Percentiles rank a stretch among this genome's conserved stretches.
Evolutionary conservation across 2,329 filamentous ascomycete genomes (phyloP).

Genomic region (Phoma sp.): DNA sequence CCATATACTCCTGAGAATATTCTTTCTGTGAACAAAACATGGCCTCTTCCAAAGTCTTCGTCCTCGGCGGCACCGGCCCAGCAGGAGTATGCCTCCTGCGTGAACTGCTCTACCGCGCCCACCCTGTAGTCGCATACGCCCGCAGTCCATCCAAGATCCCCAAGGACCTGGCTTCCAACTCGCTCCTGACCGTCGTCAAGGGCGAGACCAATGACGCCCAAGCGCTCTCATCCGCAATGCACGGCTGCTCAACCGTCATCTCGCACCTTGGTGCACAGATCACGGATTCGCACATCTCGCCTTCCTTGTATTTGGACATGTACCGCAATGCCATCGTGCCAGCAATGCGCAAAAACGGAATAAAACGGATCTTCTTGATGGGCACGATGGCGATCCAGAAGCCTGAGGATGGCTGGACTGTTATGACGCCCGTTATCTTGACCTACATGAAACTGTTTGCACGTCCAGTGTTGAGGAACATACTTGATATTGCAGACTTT

Average conservation of each 20-base stretch:
- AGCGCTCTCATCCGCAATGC: background rate
- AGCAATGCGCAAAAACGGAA: background rate
- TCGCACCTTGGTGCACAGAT: slow-evolving; percentile 2
- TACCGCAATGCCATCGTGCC: slow-evolving; percentile 1
- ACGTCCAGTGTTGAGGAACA: background rate
- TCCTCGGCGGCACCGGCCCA: slow-evolving; percentile 9
- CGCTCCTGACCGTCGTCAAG: background rate
- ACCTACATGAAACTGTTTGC: slow-evolving; percentile 2
- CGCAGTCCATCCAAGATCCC: slow-evolving; percentile 11
- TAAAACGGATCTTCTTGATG: slow-evolving; percentile 1
- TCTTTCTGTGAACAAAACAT: background rate
- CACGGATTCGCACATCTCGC: background rate
- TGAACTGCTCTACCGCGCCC: slow-evolving; percentile 5
- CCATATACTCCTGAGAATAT: background rate
- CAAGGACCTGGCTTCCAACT: background rate
- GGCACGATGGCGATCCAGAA: slow-evolving; percentile 4
- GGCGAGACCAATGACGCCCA: background rate
- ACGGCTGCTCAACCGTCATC: background rate
- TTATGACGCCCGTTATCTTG: background rate
- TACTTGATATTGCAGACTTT: background rate
- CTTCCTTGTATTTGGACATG: background rate
- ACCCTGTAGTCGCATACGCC: background rate
- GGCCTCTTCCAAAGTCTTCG: background rate
- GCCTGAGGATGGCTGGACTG: background rate
- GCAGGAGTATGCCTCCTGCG: slow-evolving; percentile 6